Conservation (phyloP, 371 early-diverging fungal genomes). For the Mucor velutinosus region DNA sequence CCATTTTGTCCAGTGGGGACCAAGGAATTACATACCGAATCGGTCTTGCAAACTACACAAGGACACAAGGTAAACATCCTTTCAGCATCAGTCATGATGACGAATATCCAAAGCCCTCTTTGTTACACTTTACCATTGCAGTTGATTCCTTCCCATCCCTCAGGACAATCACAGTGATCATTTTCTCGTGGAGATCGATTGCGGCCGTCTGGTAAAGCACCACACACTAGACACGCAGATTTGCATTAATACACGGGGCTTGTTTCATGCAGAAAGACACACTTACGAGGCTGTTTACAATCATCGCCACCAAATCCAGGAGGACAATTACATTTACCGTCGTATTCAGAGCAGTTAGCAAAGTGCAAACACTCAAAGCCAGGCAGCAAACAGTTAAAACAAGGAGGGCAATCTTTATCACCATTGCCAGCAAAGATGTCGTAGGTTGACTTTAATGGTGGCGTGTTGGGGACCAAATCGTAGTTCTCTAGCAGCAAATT, state of each 20-base stretch:
- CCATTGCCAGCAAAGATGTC: background rate
- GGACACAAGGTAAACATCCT: background rate
- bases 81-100: background rate
- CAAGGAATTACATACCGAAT: slow-evolving; percentile 75
- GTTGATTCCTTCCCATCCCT: slow-evolving; percentile 92
- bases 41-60: slow-evolving; percentile 71
- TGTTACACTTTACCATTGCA: slow-evolving; percentile 72
- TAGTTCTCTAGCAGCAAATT: background rate
- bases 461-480: background rate
- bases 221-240: slow-evolving; percentile 53
- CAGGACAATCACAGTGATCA: slow-evolving; percentile 74
- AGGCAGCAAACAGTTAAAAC: slow-evolving; percentile 82
- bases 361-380: slow-evolving; percentile 80
- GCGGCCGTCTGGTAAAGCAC: slow-evolving; percentile 65
- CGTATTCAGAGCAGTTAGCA: slow-evolving; percentile 76
- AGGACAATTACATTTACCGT: slow-evolving; percentile 84
- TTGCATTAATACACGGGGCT: background rate
- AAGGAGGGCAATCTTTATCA: slow-evolving; percentile 72
- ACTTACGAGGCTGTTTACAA: slow-evolving; percentile 76
- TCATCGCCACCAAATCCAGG: slow-evolving; percentile 90
- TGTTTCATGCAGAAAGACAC: background rate
- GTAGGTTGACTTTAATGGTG: slow-evolving; percentile 2
- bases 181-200: slow-evolving; percentile 64
- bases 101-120: background rate
- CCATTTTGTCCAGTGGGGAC: slow-evolving; percentile 79